Base-by-base conservation (phyloP, 345 rosid genomes). In the Ceriops decandra region DNA sequence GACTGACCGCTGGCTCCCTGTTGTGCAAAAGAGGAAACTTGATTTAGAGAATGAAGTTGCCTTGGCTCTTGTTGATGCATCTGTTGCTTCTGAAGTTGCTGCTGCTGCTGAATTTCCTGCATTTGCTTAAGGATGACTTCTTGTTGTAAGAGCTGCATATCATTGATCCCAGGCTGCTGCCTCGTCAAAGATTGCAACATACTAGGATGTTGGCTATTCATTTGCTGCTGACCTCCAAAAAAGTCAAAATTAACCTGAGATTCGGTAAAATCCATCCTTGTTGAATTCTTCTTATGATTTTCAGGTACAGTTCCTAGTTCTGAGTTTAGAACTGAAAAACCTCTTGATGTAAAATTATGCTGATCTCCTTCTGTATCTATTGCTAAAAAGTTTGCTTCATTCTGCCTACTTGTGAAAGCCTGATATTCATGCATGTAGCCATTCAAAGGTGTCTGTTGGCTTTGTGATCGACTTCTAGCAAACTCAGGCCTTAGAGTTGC, bases 31-130 rank as follows among this genome's bases (percentile, higher is more conserved):
- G 83, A 52, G 60, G 85, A 72, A 66, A 74, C 72, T 27, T 80
- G 85, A 77, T 76, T 84, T 26, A 82, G 13, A 47, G 87, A 69
- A 70, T 74, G 87, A 68, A 79, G 82, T 66, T 81, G 84, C 77
- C 86, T 81, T 53, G 53, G 71, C 31, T 84, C 87, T 51, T 79
- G 78, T 6, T 74, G 70, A 75, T 79, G 85, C 30, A 35, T 2
- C 22, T 60, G 69, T 63, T 71, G 75, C 69, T 66, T 58, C 65
- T 83, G 86, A 76, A 76, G 72, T 60, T 78, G 87, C 65, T 81
- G 90, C 79, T 87, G 93, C 71, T 85, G 84, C 75, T 88, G 92
- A 77, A 83, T 68, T 75, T 87, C 97, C 74, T 84, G 93, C 74
- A 87, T 74, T 73, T 90, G 84, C 82, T 86, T 86, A 71, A 86